Evolutionary conservation across 1,284 basidiomycete genomes (phyloP).

Genomic region (Pseudozyma flocculosa): DNA sequence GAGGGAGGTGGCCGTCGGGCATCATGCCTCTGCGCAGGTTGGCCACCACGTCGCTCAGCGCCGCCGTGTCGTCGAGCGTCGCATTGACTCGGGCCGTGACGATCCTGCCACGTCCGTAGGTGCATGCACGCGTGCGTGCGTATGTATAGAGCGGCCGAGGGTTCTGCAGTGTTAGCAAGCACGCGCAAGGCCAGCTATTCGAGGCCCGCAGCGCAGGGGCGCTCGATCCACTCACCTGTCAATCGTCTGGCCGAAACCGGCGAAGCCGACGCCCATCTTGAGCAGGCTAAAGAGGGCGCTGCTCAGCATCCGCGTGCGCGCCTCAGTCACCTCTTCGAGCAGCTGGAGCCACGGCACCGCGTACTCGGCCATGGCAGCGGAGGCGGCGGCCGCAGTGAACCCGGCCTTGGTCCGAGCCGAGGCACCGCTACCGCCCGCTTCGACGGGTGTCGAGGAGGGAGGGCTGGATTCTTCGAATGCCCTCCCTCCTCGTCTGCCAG

Average conservation of each 20-base stretch:
- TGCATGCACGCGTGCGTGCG: too few relatives aligned
- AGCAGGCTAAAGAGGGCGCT: constrained; percentile 9
- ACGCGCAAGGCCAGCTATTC: too few relatives aligned
- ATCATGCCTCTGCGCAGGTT: constrained; percentile 17
- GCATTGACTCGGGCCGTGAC: constrained; percentile 7
- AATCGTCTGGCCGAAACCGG: constrained; percentile 10
- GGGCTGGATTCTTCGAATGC: too few relatives aligned
- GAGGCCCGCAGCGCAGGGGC: too few relatives aligned
- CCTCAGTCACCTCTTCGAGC: constrained; percentile 15
- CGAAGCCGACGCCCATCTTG: constrained; percentile 7
- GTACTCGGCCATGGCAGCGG: constrained; percentile 10
- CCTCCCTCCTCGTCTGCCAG: too few relatives aligned
- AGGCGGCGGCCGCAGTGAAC: too few relatives aligned
- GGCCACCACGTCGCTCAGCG: constrained; percentile 7
- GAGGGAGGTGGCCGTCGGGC: constrained; percentile 26
- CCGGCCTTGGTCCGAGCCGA: too few relatives aligned
- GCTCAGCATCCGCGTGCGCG: constrained; percentile 7
- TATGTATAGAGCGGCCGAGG: too few relatives aligned
- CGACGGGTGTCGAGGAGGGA: too few relatives aligned
- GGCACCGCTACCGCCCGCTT: too few relatives aligned
- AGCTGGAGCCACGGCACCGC: constrained; percentile 19
- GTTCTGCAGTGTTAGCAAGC: too few relatives aligned
- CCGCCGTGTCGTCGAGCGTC: constrained; percentile 13
- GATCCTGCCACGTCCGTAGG: constrained; percentile 4
- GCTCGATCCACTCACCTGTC: constrained; percentile 2